These are phyloP conservation scores for Pogostemon cablin DNA, from an alignment of 257 asterid species.

Conservation along the genomic window DNA sequence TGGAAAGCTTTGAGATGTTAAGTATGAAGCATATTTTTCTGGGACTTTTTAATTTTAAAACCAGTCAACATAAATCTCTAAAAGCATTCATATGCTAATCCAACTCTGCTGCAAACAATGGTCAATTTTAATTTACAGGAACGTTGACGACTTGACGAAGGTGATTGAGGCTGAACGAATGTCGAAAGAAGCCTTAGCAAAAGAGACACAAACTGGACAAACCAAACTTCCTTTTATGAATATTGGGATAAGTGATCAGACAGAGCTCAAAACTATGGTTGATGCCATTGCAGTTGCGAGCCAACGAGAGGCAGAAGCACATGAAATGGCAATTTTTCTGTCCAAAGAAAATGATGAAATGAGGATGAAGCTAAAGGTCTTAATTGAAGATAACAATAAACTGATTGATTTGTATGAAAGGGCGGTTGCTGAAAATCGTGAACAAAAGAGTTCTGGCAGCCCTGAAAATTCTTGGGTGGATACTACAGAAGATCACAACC, in stretches of 20 bases:
- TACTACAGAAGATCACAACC: slow-evolving; percentile 34
- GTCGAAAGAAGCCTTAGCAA: slow-evolving; percentile 45
- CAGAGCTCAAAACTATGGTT: slow-evolving; percentile 83
- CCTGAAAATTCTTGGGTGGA: slow-evolving; percentile 35
- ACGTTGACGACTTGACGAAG: slow-evolving; percentile 57
- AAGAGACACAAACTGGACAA: slow-evolving; percentile 38
- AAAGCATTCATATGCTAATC: not conserved
- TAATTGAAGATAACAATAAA: slow-evolving; percentile 87
- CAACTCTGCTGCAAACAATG: not conserved
- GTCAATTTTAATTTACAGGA: slow-evolving; percentile 44
- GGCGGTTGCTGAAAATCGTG: slow-evolving; percentile 58
- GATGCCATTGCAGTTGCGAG: slow-evolving; percentile 98
- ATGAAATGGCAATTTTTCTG: slow-evolving; percentile 73
- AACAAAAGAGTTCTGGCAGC: slow-evolving; percentile 27
- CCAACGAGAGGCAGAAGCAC: slow-evolving; percentile 94
- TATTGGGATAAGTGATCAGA: slow-evolving; percentile 59
- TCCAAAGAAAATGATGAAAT: slow-evolving; percentile 91
- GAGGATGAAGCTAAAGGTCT: slow-evolving; percentile 76
- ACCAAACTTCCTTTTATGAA: slow-evolving; percentile 39
- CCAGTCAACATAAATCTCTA: not conserved
- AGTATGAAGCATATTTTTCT: not conserved
- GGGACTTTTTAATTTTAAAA: not conserved
- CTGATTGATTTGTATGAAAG: slow-evolving; percentile 82
- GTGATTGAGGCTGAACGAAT: slow-evolving; percentile 66
- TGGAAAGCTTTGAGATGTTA: not conserved